Percentiles rank a stretch among this genome's conserved stretches.
These are phyloP conservation scores for Calonectria naviculata DNA, from an alignment of 2,329 filamentous ascomycete species.

Conservation along the genomic window DNA sequence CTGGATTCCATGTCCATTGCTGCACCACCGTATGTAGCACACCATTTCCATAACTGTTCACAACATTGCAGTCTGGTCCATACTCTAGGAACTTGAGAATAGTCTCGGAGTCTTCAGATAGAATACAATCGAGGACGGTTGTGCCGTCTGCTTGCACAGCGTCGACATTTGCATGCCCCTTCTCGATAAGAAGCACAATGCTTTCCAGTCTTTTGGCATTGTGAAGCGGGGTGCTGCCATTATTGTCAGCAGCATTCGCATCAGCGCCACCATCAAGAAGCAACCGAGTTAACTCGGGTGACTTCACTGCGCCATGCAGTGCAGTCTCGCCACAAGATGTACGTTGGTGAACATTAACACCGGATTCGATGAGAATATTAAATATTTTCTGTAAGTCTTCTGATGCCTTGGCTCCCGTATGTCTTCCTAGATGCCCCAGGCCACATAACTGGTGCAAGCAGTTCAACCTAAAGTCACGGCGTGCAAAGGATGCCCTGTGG, in stretches of 20 bases:
- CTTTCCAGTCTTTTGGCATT: background rate
- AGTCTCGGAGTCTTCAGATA: background rate
- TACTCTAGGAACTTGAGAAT: constrained; percentile 29
- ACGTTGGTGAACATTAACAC: constrained; percentile 34
- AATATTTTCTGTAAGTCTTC: constrained; percentile 21
- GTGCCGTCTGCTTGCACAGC: constrained; percentile 21
- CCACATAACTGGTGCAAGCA: constrained; percentile 24
- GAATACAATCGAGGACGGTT: constrained; percentile 35
- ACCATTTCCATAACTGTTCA: constrained; percentile 34
- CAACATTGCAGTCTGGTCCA: constrained; percentile 24
- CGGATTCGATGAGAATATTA: constrained; percentile 34
- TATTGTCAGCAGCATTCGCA: constrained; percentile 25
- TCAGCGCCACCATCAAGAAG: constrained; percentile 39
- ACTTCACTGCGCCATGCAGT: constrained; percentile 27
- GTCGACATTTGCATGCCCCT: constrained; percentile 38
- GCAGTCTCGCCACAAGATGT: constrained; percentile 23
- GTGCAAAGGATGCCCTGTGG: no score
- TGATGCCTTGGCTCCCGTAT: no score
- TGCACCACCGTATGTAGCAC: constrained; percentile 29
- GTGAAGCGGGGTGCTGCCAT: constrained; percentile 34
- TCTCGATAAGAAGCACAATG: constrained; percentile 36
- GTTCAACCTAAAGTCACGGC: no score
- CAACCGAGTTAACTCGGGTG: constrained; percentile 12
- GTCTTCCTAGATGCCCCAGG: background rate
- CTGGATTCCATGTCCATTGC: background rate